phyloP scores from a whole-genome alignment of 805 yeast genomes.

The Candida ponderosae region DNA sequence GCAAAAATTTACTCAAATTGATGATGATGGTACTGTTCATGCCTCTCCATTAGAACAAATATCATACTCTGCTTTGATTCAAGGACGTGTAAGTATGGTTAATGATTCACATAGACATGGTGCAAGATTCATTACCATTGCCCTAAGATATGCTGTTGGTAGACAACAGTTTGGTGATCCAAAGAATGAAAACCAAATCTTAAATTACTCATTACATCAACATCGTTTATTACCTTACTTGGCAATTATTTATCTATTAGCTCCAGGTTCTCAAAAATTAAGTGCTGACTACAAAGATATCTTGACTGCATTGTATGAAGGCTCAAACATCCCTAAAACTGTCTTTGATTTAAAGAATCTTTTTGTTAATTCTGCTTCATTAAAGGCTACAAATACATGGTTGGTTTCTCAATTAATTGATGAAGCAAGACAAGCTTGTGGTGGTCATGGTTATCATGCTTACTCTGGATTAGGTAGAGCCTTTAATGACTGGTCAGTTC shows the following conservation, averaged over 20 bases:
- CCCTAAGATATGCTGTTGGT: conserved; percentile 81
- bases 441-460: conserved; percentile 95
- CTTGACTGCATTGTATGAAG: conserved; percentile 42
- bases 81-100: conserved; percentile 89
- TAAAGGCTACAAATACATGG: conserved; percentile 91
- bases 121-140: conserved; percentile 75
- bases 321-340: conserved; percentile 38
- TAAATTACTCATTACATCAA: conserved; percentile 87
- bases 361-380: conserved; percentile 78
- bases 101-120: conserved; percentile 76
- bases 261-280: conserved; percentile 61
- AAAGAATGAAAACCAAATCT: conserved; percentile 59
- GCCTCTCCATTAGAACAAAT: conserved; percentile 80
- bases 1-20: conserved; percentile 69
- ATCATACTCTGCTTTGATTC: conserved; percentile 78
- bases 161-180: conserved; percentile 72
- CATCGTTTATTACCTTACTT: conserved; percentile 79
- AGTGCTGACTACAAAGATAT: conserved; percentile 42
- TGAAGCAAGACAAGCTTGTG: conserved; percentile 88
- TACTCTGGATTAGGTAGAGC: conserved; percentile 88
- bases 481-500: conserved; percentile 91
- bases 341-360: conserved; percentile 65
- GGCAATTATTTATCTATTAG: conserved; percentile 70
- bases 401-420: conserved; percentile 71
- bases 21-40: conserved; percentile 59